Conservation (phyloP, 2,329 filamentous ascomycete species). For the Aureobasidium sp. region DNA sequence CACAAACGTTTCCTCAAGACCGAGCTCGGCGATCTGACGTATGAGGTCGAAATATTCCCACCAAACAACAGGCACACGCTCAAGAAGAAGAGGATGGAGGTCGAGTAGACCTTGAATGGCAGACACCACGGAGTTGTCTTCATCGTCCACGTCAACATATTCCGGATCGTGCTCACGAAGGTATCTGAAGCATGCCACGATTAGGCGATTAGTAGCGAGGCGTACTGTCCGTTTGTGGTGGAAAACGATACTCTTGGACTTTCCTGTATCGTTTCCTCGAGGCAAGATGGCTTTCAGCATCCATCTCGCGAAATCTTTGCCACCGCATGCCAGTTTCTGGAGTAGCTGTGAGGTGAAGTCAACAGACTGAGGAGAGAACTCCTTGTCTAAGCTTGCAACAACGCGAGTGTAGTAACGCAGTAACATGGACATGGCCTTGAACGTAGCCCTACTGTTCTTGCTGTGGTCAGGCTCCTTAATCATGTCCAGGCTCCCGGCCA, state of each 20-base stretch:
- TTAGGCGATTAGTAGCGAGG: constrained; percentile 21
- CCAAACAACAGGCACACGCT: constrained; percentile 7
- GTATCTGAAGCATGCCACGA: constrained; percentile 25
- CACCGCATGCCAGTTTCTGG: constrained; percentile 43
- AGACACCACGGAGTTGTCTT: not conserved
- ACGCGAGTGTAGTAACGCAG: constrained; percentile 68
- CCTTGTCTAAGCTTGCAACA: constrained; percentile 48
- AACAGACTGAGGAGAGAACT: constrained; percentile 59
- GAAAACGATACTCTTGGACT: constrained; percentile 54
- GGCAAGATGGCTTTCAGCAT: constrained; percentile 53
- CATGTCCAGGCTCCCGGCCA: constrained; percentile 50
- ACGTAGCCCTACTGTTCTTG: constrained; percentile 30
- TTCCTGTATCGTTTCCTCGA: constrained; percentile 34
- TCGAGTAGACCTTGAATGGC: not conserved
- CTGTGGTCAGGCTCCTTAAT: constrained; percentile 37
- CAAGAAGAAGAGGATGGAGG: constrained; percentile 4
- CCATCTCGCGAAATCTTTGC: constrained; percentile 44
- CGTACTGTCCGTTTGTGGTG: constrained; percentile 24
- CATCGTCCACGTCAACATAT: constrained; percentile 18
- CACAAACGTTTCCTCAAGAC: constrained; percentile 11
- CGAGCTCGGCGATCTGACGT: constrained; percentile 12
- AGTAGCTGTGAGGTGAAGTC: constrained; percentile 47
- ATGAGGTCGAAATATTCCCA: constrained; percentile 16
- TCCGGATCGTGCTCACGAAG: constrained; percentile 26
- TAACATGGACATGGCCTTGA: constrained; percentile 45